These are phyloP conservation scores for Penicillium sp. DNA, from an alignment of 2,329 filamentous ascomycete genomes.

Conservation along the genomic window DNA sequence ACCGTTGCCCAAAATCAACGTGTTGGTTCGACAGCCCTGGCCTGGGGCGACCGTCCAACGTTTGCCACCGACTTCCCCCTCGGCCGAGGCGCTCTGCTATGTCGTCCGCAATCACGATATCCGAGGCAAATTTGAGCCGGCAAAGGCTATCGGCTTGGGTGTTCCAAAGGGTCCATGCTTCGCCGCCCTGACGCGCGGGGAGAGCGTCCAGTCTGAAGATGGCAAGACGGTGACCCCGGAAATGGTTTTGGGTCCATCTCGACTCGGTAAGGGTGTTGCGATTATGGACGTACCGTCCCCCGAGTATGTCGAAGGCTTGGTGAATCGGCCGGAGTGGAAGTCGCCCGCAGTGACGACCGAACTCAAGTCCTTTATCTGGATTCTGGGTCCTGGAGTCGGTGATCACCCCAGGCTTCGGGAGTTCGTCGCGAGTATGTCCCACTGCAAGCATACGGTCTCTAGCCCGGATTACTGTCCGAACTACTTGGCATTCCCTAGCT, in stretches of 20 bases:
- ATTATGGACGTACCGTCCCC: slow-evolving; percentile 73
- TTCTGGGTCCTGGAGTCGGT: slow-evolving; percentile 67
- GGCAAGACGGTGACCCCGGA: slow-evolving; percentile 74
- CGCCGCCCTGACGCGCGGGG: slow-evolving; percentile 59
- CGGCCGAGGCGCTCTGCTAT: slow-evolving; percentile 73
- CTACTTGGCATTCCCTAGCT: slow-evolving; percentile 66
- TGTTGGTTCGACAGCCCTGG: slow-evolving; percentile 75
- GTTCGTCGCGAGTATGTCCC: slow-evolving; percentile 64
- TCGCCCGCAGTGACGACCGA: slow-evolving; percentile 63
- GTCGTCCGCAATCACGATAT: slow-evolving; percentile 73
- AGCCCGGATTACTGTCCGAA: slow-evolving; percentile 73
- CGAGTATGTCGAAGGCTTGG: slow-evolving; percentile 67
- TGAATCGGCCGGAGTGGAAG: slow-evolving; percentile 70
- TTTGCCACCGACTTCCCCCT: slow-evolving; percentile 67
- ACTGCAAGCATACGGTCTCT: slow-evolving; percentile 73
- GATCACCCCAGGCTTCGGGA: slow-evolving; percentile 60
- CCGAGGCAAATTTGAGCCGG: slow-evolving; percentile 74
- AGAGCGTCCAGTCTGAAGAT: slow-evolving; percentile 61
- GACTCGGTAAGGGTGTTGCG: slow-evolving; percentile 69
- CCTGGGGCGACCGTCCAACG: slow-evolving; percentile 62
- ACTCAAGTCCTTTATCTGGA: slow-evolving; percentile 73
- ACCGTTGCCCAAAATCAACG: slow-evolving; percentile 62
- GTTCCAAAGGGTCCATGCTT: slow-evolving; percentile 61
- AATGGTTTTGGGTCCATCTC: slow-evolving; percentile 72
- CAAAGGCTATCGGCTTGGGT: slow-evolving; percentile 62